Conservation (phyloP, 2,329 filamentous ascomycete species). For the Neocucurbitaria cava region DNA sequence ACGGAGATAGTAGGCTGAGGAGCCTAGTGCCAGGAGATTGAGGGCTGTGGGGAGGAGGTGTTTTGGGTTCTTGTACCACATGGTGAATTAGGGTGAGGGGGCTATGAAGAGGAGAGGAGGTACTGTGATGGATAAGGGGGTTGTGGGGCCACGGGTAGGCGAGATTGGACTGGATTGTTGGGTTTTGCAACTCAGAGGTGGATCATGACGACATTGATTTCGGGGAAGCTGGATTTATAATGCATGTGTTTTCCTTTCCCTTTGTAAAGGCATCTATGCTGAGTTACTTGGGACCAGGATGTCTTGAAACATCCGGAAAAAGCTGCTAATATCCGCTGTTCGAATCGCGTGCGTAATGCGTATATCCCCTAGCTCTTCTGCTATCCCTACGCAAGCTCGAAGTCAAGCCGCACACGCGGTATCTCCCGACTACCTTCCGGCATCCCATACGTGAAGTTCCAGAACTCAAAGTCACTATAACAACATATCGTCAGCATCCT, state of each 20-base stretch:
- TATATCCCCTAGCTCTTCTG: too few species aligned
- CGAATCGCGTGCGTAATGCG: too few species aligned
- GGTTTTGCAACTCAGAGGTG: not conserved
- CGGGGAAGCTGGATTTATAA: not conserved
- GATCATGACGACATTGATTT: not conserved
- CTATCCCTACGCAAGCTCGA: conserved; percentile 23
- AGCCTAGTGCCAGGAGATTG: conserved; percentile 28
- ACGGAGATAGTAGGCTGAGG: conserved; percentile 33
- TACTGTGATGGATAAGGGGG: not conserved
- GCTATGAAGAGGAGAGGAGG: not conserved
- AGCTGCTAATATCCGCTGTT: too few species aligned
- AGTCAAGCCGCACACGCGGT: conserved; percentile 32
- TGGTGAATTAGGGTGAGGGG: not conserved
- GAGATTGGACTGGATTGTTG: not conserved
- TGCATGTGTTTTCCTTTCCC: too few species aligned
- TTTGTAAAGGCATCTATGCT: too few species aligned
- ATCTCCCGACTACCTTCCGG: conserved; percentile 29
- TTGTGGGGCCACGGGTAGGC: not conserved
- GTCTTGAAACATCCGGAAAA: too few species aligned
- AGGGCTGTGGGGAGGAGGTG: conserved; percentile 15
- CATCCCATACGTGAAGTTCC: conserved; percentile 54
- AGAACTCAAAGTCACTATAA: conserved; percentile 48
- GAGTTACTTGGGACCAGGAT: too few species aligned
- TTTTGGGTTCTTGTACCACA: conserved; percentile 15
- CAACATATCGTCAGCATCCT: conserved; percentile 7